A percentile compares a stretch with the other conserved stretches of the same genome.
Conservation (phyloP, 352 stramenopile genomes). For the Globisporangium iwayamae region DNA sequence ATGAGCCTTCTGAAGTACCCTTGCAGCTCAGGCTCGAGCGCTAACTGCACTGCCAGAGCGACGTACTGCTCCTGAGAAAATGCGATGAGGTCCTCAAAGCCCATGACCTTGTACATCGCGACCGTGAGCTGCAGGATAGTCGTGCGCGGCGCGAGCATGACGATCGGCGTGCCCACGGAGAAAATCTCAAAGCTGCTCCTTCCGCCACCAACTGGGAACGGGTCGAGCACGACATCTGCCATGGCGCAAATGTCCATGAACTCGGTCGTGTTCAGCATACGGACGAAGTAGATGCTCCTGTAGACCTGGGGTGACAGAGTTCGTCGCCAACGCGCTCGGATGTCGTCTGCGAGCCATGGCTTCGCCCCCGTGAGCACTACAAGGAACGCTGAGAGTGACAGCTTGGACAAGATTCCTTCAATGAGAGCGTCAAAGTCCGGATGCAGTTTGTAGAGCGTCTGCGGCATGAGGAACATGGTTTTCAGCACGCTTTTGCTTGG, state of each 20-base stretch:
- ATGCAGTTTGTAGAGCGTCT: slow-evolving; percentile 74
- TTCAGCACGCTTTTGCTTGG: slow-evolving; percentile 10
- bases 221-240: slow-evolving; percentile 51
- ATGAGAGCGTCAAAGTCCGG: slow-evolving; percentile 54
- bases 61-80: slow-evolving; percentile 25
- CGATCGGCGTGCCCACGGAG: slow-evolving; percentile 52
- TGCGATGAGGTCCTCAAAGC: slow-evolving; percentile 25
- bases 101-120: slow-evolving; percentile 64
- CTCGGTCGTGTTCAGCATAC: slow-evolving; percentile 27
- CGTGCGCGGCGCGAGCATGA: slow-evolving; percentile 44
- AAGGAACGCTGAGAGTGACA: slow-evolving; percentile 28
- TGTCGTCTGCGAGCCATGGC: slow-evolving; percentile 25
- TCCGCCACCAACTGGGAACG: slow-evolving; percentile 61
- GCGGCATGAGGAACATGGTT: slow-evolving; percentile 50
- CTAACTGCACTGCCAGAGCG: slow-evolving; percentile 24
- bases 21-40: slow-evolving; percentile 21
- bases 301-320: slow-evolving; percentile 18
- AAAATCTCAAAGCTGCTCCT: slow-evolving; percentile 61
- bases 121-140: slow-evolving; percentile 59
- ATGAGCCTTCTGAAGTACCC: slow-evolving; percentile 24
- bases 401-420: slow-evolving; percentile 25
- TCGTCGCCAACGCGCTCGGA: slow-evolving; percentile 26
- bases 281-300: slow-evolving; percentile 45
- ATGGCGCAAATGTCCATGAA: slow-evolving; percentile 40
- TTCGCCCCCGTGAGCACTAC: slow-evolving; percentile 30